Evolutionary conservation across 805 yeast species (phyloP).

Genomic region (Wickerhamomyces sydowiorum): DNA sequence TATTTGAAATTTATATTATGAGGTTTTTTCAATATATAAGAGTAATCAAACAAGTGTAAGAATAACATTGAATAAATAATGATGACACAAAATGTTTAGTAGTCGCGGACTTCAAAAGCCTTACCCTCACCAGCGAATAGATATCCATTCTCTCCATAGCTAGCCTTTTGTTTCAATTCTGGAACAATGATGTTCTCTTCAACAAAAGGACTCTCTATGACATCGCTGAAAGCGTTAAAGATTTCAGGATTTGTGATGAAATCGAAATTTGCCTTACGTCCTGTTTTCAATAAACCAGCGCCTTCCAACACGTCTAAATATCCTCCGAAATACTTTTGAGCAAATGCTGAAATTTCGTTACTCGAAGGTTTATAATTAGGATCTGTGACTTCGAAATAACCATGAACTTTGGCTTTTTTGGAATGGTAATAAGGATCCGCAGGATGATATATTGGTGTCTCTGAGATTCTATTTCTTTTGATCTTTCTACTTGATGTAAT

Average conservation of each 20-base stretch:
- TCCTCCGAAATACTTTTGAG: neutral
- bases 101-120: neutral
- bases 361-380: neutral
- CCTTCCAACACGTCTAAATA: neutral
- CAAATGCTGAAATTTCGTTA: neutral
- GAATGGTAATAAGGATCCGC: neutral
- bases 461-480: neutral
- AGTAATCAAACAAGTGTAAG: no score
- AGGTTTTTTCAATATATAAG: no score
- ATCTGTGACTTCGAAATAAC: neutral
- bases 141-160: neutral
- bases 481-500: neutral
- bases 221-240: neutral
- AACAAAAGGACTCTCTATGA: neutral
- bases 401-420: neutral
- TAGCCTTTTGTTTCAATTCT: neutral
- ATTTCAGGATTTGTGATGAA: neutral
- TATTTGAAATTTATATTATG: neutral
- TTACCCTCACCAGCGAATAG: neutral
- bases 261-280: neutral
- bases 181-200: neutral
- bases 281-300: neutral
- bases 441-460: neutral
- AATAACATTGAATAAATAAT: neutral
- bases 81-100: neutral